Conservation (phyloP, 2,329 filamentous ascomycete species). For the Colletotrichum liaoningense region DNA sequence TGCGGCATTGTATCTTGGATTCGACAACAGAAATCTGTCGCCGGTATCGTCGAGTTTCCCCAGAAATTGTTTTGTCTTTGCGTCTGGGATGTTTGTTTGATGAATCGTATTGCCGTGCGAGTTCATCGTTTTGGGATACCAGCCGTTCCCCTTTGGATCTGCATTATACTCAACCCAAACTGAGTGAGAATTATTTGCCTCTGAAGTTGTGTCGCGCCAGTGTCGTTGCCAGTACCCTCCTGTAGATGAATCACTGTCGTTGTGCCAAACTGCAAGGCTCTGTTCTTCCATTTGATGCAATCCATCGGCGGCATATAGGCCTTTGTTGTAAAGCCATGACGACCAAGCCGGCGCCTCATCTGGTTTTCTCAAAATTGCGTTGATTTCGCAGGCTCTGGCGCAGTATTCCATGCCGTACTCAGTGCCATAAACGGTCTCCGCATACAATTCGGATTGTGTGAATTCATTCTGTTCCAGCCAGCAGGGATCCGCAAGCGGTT, state of each 20-base stretch:
- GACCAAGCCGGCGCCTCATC: constrained; percentile 38
- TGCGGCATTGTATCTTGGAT: constrained; percentile 37
- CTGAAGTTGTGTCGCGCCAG: constrained; percentile 41
- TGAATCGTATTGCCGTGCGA: constrained; percentile 38
- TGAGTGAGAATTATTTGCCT: constrained; percentile 36
- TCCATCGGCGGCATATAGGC: constrained; percentile 36
- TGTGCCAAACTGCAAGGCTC: constrained; percentile 39
- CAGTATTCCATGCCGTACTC: constrained; percentile 39
- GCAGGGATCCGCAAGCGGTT: constrained; percentile 36
- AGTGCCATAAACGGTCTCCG: constrained; percentile 38
- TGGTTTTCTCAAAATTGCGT: constrained; percentile 26
- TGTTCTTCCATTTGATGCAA: constrained; percentile 40
- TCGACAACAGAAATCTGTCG: constrained; percentile 35
- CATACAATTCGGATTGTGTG: constrained; percentile 33
- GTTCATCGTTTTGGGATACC: constrained; percentile 38
- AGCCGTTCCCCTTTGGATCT: constrained; percentile 32
- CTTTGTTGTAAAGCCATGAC: constrained; percentile 38
- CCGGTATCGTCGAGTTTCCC: constrained; percentile 28
- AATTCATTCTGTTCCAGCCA: constrained; percentile 39
- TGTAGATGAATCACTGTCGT: constrained; percentile 35
- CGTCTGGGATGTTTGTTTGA: constrained; percentile 40
- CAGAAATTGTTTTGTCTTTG: constrained; percentile 40
- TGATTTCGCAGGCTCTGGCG: constrained; percentile 35
- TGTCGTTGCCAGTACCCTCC: constrained; percentile 41
- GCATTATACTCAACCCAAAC: constrained; percentile 41